Percentiles rank a stretch among this genome's conserved stretches.
phyloP scores from a whole-genome alignment of 202 grass and related monocot species.

The Digitaria exilis region DNA sequence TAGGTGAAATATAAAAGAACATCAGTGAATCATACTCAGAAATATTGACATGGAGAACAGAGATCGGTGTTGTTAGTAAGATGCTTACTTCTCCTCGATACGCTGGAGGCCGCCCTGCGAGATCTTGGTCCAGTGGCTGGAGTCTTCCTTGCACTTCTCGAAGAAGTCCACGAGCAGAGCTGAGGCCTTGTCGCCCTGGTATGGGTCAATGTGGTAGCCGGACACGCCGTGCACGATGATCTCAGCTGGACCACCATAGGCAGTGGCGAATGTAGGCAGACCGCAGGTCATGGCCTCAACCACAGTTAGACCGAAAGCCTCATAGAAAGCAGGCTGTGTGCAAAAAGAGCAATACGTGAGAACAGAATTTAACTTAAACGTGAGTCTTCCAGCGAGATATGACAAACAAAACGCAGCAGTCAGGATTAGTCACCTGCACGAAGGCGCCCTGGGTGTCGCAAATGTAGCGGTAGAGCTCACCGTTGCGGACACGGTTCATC shows the following conservation, averaged over 20 bases:
- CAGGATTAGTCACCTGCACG: conserved; percentile 57
- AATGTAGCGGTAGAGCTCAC: conserved; percentile 95
- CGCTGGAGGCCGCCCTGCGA: conserved; percentile 76
- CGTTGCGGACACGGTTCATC: conserved; percentile 99
- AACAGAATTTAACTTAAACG: neutral
- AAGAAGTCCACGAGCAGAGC: conserved; percentile 86
- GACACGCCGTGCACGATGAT: conserved; percentile 95
- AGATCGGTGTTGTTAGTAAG: neutral
- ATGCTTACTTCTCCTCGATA: conserved; percentile 93
- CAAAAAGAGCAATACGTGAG: neutral
- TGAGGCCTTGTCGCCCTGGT: conserved; percentile 90
- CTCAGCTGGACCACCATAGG: conserved; percentile 84
- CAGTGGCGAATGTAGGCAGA: conserved; percentile 86
- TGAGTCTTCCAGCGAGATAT: neutral
- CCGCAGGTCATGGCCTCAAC: conserved; percentile 95
- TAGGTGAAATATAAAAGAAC: no score
- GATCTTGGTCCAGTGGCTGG: conserved; percentile 79
- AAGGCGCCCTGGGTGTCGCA: conserved; percentile 86
- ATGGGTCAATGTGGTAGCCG: conserved; percentile 95
- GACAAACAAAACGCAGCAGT: neutral
- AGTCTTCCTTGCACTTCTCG: conserved; percentile 68
- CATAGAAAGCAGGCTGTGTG: conserved; percentile 86
- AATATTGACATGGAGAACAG: neutral
- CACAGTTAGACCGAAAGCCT: conserved; percentile 93
- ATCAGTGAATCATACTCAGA: neutral